Percentiles rank a stretch among this genome's conserved stretches.
Conservation (phyloP, 2,329 filamentous ascomycete genomes). For the Venturia aucupariae region DNA sequence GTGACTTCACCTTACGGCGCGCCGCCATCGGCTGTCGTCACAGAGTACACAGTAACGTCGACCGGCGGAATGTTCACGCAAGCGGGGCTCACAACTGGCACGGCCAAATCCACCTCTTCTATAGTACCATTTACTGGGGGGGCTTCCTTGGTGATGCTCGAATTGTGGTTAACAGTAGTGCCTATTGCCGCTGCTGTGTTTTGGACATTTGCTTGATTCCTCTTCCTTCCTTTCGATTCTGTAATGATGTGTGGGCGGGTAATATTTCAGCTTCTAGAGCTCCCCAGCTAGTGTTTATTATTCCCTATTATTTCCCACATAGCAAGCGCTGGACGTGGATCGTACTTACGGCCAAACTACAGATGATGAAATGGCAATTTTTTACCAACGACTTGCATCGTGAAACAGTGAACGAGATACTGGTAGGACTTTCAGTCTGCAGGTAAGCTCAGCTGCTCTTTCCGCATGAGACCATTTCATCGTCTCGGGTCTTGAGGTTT, state of each 20-base stretch:
- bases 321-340: conserved; percentile 1
- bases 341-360: not conserved
- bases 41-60: not conserved
- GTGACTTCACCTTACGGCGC: not conserved
- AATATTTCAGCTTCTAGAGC: not conserved
- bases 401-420: not conserved
- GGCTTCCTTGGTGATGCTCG: not conserved
- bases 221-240: not conserved
- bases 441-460: not conserved
- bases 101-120: not conserved
- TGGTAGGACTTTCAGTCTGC: not conserved
- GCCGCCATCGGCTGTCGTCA: not conserved
- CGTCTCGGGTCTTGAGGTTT: not conserved
- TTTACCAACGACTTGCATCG: not conserved
- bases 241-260: not conserved
- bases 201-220: not conserved
- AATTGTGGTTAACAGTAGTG: not conserved
- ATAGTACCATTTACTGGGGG: not conserved
- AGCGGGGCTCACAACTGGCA: not conserved
- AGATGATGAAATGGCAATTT: not conserved
- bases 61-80: not conserved
- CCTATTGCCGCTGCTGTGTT: not conserved
- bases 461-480: not conserved
- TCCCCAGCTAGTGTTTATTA: conserved; percentile 1
- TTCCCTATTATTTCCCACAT: not conserved